These are phyloP conservation scores for Albophoma yamanashiensis DNA, from an alignment of 2,329 filamentous ascomycete genomes.

Conservation along the genomic window DNA sequence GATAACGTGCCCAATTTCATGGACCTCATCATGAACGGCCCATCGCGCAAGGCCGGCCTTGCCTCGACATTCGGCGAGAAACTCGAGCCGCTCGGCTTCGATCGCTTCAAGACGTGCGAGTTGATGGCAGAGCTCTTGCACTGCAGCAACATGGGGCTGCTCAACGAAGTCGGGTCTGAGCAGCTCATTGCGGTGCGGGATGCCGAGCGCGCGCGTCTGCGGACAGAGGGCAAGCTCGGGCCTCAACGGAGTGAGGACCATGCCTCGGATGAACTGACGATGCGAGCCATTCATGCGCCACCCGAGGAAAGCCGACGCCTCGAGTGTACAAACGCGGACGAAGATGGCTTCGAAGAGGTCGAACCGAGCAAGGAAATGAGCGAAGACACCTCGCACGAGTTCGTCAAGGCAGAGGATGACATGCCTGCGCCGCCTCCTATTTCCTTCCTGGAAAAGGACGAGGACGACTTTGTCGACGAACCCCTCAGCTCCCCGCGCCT, in stretches of 20 bases:
- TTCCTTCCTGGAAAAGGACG: conserved; percentile 38
- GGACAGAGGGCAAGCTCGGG: conserved; percentile 61
- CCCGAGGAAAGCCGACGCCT: conserved; percentile 57
- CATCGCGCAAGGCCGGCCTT: conserved; percentile 61
- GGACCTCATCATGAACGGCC: conserved; percentile 71
- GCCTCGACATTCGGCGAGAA: conserved; percentile 82
- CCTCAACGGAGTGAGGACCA: conserved; percentile 27
- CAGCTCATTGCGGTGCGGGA: conserved; percentile 74
- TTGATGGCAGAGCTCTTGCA: conserved; percentile 95
- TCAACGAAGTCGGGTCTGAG: conserved; percentile 88
- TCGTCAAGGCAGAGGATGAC: conserved; percentile 50
- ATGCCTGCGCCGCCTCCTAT: conserved; percentile 21
- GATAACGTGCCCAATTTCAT: conserved; percentile 91
- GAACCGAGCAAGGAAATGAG: conserved; percentile 56
- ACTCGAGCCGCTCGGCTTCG: conserved; percentile 91
- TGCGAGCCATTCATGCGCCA: conserved; percentile 40
- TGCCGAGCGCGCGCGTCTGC: conserved; percentile 67
- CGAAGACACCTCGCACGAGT: conserved; percentile 61
- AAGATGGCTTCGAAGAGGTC: conserved; percentile 93
- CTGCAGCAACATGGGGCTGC: conserved; percentile 94
- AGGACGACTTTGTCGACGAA: conserved; percentile 70
- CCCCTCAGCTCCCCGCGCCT: conserved; percentile 60
- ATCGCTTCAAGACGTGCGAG: conserved; percentile 97
- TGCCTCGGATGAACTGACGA: conserved; percentile 47
- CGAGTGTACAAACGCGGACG: conserved; percentile 70